Base-by-base conservation (phyloP, 805 yeast genomes). In the Lachancea kluyveri region DNA sequence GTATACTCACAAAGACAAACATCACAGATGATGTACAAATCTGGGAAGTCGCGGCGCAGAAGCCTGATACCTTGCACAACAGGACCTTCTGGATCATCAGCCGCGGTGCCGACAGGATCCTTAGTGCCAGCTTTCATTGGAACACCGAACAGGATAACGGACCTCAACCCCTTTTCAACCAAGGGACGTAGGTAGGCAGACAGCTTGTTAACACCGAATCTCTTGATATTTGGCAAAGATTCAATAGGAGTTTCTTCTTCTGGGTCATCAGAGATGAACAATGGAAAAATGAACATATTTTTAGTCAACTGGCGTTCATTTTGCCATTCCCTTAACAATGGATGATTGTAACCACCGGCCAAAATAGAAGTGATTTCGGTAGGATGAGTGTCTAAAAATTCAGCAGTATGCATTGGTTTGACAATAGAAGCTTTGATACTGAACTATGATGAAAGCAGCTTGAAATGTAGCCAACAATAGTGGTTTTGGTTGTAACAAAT, bases 1-100 rank as follows among this genome's bases (percentile, higher is more conserved):
- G 98, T 92, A 60, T 86, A 92, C 61, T 92, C 98, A 65, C 98
- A 92, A 32, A 92, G 64, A 60, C 98, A 92, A 16, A 90, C 96
- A 54, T 92, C 98, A 52, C 95, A 83, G 72, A 87, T 76, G 42
- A 92, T 74, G 57, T 79, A 90, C 37, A 92, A 68, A 17, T 74
- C 80, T 4, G 98, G 97, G 63, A 83, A 88, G 10, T 71, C 60
- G 26, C 59, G 41, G 39, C 70, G 70, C 34, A 92, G 67, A 2
- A 72, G 66, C 51, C 77, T 79, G 47, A 83, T 79, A 13, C 90
- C 82, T 40, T 59, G 69, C 43, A 92, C 88, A 2, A 92, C 97
- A 2, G 98, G 97, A 0, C 97, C 96, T 20, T 84, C 72, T 22
- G 96, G 95, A 57, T 87, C 95, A 57, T 92, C 97, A 2, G 98